Evolutionary conservation across 129 eudicot genomes (phyloP).

Genomic region (Pulicaria dysenterica): DNA sequence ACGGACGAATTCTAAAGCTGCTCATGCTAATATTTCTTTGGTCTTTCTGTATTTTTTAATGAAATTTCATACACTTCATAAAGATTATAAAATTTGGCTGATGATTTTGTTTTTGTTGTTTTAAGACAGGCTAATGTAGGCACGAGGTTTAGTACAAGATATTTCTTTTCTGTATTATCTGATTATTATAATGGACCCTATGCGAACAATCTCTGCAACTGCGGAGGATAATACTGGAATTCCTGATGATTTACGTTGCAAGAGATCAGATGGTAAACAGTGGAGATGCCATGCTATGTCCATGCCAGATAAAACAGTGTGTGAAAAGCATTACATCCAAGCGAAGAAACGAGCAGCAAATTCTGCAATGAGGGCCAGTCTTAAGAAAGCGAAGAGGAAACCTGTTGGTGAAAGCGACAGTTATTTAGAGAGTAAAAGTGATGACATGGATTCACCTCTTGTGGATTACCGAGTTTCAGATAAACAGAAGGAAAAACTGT

Average conservation of each 20-base stretch:
- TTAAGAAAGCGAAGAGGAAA: conserved; percentile 78
- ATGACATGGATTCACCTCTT: conserved; percentile 80
- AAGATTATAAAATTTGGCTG: too few relatives aligned
- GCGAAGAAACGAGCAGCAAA: conserved; percentile 99
- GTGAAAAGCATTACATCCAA: conserved; percentile 95
- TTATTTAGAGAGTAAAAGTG: conserved; percentile 86
- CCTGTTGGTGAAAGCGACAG: conserved; percentile 64
- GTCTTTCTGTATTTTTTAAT: too few relatives aligned
- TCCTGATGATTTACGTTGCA: conserved; percentile 95
- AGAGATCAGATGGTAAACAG: conserved; percentile 97
- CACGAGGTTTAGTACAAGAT: conserved; percentile 22
- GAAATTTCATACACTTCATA: too few relatives aligned
- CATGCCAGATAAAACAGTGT: conserved; percentile 98
- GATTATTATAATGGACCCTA: conserved; percentile 56
- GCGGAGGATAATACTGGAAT: conserved; percentile 82
- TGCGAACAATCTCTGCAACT: conserved; percentile 52
- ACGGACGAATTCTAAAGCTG: too few relatives aligned
- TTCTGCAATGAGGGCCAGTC: conserved; percentile 87
- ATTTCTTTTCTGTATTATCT: conserved; percentile 15
- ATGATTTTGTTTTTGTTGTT: conserved; percentile 18
- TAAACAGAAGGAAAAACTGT: conserved; percentile 58
- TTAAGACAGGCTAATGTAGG: conserved; percentile 36
- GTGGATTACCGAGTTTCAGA: conserved; percentile 52
- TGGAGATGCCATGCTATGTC: conserved; percentile 99
- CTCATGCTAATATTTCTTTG: too few relatives aligned